Base-by-base conservation (phyloP, 306 rosid genomes). In the Pterocarpus macrocarpus region DNA sequence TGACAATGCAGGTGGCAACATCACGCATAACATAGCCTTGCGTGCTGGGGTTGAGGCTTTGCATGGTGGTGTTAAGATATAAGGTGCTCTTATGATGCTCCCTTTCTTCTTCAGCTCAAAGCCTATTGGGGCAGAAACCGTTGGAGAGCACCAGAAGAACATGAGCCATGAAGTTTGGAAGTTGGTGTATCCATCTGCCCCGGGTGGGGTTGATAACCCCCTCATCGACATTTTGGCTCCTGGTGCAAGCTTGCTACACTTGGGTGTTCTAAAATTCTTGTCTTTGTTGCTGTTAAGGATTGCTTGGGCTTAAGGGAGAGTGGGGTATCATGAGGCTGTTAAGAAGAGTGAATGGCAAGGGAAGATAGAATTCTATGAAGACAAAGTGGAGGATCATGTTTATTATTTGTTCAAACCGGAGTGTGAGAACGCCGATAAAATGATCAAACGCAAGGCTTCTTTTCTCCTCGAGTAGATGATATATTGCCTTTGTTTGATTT, bases 1-100 rank as follows among this genome's bases (percentile, higher is more conserved):
- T 12, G 90, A 88, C 0, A 84, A 88, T 35, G 80, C 90, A 2
- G 92, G 90, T 22, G 88, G 80, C 35, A 88, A 86, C 36, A 86
- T 84, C 15, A 85, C 33, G 3, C 90, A 88, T 28, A 88, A 84
- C 56, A 59, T 82, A 1, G 74, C 78, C 1, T 79, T 84, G 81
- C 78, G 83, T 58, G 80, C 72, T 12, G 87, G 87, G 4, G 39
- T 28, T 6, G 89, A 88, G 43, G 63, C 45, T 70, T 75, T 88
- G 47, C 68, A 43, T 33, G 76, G 81, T 11, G 87, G 76, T 3
- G 75, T 79, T 2, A 65, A 79, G 50, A 45, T 81, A n/a, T 12
- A 7, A 0, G 88, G 86, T 10, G 70, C 82, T 47, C 35, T 85
- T 22, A 22, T 83, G 6, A 47, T 79, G 6, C 87, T 80, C 17